These are phyloP conservation scores for Claviceps monticola DNA, from an alignment of 2,329 filamentous ascomycete species.

Conservation along the genomic window DNA sequence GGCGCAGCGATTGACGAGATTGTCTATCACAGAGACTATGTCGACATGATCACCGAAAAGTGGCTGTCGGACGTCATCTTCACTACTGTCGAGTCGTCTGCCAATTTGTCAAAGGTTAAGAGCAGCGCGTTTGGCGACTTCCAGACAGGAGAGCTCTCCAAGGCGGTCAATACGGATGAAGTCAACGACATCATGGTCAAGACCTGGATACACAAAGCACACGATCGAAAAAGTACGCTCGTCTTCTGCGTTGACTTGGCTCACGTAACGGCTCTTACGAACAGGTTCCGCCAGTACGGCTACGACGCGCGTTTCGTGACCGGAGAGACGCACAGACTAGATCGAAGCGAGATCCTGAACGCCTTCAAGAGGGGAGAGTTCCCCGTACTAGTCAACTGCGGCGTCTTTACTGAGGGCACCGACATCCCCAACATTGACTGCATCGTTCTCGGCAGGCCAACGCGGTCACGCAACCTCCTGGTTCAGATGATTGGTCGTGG, in stretches of 20 bases:
- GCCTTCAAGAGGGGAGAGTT: constrained; percentile 66
- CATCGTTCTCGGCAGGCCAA: constrained; percentile 74
- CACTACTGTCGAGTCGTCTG: constrained; percentile 76
- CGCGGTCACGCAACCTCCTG: constrained; percentile 80
- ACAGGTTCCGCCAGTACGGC: constrained; percentile 61
- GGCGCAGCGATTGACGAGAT: constrained; percentile 86
- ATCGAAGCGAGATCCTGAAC: constrained; percentile 56
- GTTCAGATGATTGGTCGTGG: constrained; percentile 97
- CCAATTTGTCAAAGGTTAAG: constrained; percentile 59
- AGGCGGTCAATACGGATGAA: constrained; percentile 65
- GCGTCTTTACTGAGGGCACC: constrained; percentile 92
- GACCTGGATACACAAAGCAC: constrained; percentile 70
- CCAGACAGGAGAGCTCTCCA: constrained; percentile 59
- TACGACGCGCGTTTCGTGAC: constrained; percentile 82
- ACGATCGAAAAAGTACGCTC: constrained; percentile 65
- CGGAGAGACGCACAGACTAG: constrained; percentile 56
- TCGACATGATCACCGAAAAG: constrained; percentile 65
- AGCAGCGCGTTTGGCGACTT: constrained; percentile 60
- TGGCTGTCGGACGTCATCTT: constrained; percentile 91
- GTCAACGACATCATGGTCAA: constrained; percentile 77
- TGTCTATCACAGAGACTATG: constrained; percentile 73
- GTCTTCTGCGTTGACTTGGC: constrained; percentile 88
- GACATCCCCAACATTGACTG: constrained; percentile 98
- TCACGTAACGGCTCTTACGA: constrained; percentile 64
- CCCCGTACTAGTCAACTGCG: constrained; percentile 84